phyloP scores from a whole-genome alignment of 176 grass and related monocot genomes.

The Chrysopogon serrulatus region DNA sequence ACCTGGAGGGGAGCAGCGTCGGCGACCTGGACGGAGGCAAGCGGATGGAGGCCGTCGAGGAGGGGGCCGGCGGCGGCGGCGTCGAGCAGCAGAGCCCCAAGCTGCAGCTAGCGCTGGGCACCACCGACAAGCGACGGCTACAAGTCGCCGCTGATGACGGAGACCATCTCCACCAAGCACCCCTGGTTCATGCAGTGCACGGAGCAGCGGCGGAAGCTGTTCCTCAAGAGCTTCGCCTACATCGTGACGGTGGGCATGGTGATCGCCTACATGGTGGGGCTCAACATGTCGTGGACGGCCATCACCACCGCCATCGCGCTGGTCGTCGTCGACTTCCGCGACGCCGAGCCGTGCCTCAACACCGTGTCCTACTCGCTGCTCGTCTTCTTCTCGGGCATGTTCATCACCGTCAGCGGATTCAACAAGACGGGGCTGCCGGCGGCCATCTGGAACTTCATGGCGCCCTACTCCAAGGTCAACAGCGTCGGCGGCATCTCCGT shows the following conservation, averaged over 20 bases:
- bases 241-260: constrained; percentile 66
- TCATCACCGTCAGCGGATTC: constrained; percentile 72
- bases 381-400: constrained; percentile 82
- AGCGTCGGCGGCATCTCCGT: constrained; percentile 53
- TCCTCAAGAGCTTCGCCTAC: constrained; percentile 73
- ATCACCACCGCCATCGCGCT: constrained; percentile 65
- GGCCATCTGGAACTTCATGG: constrained; percentile 72
- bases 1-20: constrained; percentile 17
- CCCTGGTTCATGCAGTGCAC: constrained; percentile 61
- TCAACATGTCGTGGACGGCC: constrained; percentile 79
- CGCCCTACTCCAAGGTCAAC: constrained; percentile 61
- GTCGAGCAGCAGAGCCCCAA: not conserved
- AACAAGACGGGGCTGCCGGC: constrained; percentile 60
- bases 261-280: constrained; percentile 47
- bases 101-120: too few species aligned
- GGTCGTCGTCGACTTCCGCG: constrained; percentile 65
- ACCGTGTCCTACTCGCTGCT: constrained; percentile 72
- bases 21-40: not conserved
- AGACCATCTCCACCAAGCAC: constrained; percentile 43
- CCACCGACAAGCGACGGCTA: not conserved
- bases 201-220: constrained; percentile 28
- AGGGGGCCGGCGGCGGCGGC: not conserved
- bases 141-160: constrained; percentile 21
- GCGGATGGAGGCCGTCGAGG: constrained; percentile 30
- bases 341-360: constrained; percentile 55